phyloP scores from a whole-genome alignment of 805 yeast species.

The Dipodascopsis tothii region DNA sequence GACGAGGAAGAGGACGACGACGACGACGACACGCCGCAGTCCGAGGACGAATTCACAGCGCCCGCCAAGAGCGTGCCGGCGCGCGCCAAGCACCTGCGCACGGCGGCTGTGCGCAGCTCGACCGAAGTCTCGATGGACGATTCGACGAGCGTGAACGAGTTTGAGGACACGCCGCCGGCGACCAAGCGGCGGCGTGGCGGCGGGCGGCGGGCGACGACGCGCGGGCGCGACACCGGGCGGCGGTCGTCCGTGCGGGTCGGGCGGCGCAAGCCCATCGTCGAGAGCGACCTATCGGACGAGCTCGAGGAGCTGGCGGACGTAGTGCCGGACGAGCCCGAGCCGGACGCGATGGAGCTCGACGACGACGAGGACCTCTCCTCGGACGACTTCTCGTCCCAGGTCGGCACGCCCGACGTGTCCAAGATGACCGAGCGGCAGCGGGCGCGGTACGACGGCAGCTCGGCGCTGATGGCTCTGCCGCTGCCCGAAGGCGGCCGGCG shows the following conservation, averaged over 20 bases:
- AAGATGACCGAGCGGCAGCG: constrained; percentile 36
- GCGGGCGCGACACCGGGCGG: not conserved
- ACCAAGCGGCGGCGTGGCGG: not conserved
- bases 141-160: not conserved
- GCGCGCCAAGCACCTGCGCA: not conserved
- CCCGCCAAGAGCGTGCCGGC: not conserved
- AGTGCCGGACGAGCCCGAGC: not conserved
- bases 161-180: not conserved
- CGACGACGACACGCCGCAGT: not conserved
- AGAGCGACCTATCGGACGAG: not conserved
- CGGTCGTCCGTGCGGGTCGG: too few species aligned
- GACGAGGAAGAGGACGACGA: constrained; percentile 2
- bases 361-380: too few species aligned
- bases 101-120: not conserved
- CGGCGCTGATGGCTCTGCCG: constrained; percentile 24
- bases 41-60: not conserved
- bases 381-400: not conserved
- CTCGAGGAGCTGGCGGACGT: not conserved
- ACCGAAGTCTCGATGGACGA: not conserved
- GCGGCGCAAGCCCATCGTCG: not conserved
- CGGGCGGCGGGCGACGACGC: not conserved
- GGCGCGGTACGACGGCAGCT: constrained; percentile 25
- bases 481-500: constrained; percentile 35
- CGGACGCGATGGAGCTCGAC: not conserved
- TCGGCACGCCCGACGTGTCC: not conserved